Evolutionary conservation across 73 alveolate species (phyloP).

Genomic region (Tetrahymena elliotti): DNA sequence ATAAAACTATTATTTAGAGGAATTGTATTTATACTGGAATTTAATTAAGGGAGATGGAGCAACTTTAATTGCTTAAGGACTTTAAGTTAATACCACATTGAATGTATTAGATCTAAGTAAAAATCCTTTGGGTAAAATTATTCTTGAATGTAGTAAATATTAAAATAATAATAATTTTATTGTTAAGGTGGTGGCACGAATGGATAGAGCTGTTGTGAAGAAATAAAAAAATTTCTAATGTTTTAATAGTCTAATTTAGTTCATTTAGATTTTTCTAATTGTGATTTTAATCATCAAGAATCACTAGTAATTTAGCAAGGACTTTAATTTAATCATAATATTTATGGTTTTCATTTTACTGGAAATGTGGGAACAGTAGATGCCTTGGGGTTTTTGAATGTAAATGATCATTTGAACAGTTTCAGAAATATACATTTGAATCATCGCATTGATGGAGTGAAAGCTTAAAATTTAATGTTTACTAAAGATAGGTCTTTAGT

Average conservation of each 20-base stretch:
- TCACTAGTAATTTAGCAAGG: not conserved
- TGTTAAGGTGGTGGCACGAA: not conserved
- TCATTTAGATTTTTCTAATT: not conserved
- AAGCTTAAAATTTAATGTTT: not conserved
- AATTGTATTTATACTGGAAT: conserved; percentile 46
- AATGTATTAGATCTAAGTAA: conserved; percentile 45
- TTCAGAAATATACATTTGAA: not conserved
- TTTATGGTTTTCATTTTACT: not conserved
- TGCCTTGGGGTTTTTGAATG: not conserved
- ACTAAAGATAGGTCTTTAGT: not conserved
- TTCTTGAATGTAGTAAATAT: no score
- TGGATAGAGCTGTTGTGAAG: not conserved
- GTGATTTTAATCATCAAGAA: not conserved
- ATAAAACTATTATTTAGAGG: not conserved
- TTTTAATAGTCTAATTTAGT: not conserved
- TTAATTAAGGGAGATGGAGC: conserved; percentile 45
- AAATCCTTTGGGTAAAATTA: conserved; percentile 41
- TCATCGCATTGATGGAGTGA: not conserved
- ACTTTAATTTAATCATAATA: not conserved
- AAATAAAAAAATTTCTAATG: not conserved
- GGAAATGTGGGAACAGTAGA: not conserved
- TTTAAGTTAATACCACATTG: conserved; percentile 10
- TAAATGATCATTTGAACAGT: not conserved
- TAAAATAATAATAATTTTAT: no score
- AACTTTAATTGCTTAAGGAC: conserved; percentile 31